Evolutionary conservation across 1,284 basidiomycete species (phyloP).

Genomic region (Trichosporon coremiiforme): DNA sequence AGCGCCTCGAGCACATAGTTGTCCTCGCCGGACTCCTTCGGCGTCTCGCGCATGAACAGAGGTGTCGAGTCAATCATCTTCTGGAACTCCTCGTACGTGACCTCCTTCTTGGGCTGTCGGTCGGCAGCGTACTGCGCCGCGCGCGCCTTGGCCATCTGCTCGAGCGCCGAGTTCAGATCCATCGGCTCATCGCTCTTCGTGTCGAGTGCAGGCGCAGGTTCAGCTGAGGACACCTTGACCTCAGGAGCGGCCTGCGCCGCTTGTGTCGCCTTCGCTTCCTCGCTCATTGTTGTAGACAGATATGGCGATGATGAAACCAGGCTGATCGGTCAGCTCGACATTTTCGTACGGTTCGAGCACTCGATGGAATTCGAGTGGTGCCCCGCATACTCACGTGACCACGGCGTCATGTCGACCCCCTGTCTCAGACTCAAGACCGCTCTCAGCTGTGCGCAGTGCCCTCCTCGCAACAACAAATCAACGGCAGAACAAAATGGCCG

Average conservation of each 20-base stretch:
- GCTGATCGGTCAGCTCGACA: background rate
- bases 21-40: constrained; percentile 64
- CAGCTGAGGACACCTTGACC: constrained; percentile 13
- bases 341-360: constrained; percentile 4
- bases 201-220: background rate
- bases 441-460: background rate
- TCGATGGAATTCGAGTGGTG: constrained; percentile 19
- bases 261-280: background rate
- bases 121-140: constrained; percentile 24
- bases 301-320: background rate
- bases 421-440: background rate
- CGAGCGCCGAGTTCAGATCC: constrained; percentile 25
- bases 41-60: constrained; percentile 89
- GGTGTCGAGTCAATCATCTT: constrained; percentile 60
- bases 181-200: constrained; percentile 26
- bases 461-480: background rate
- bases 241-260: background rate
- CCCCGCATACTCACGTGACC: constrained; percentile 18
- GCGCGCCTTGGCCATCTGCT: constrained; percentile 30
- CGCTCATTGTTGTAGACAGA: background rate
- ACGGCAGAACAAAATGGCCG: background rate
- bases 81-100: constrained; percentile 45
- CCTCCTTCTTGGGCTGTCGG: constrained; percentile 37
- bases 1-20: constrained; percentile 76
- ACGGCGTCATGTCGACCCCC: constrained; percentile 7